A percentile compares a stretch with the other conserved stretches of the same genome.
phyloP scores from a whole-genome alignment of 192 early-diverging fungal species.

The Coemansia sp. region DNA sequence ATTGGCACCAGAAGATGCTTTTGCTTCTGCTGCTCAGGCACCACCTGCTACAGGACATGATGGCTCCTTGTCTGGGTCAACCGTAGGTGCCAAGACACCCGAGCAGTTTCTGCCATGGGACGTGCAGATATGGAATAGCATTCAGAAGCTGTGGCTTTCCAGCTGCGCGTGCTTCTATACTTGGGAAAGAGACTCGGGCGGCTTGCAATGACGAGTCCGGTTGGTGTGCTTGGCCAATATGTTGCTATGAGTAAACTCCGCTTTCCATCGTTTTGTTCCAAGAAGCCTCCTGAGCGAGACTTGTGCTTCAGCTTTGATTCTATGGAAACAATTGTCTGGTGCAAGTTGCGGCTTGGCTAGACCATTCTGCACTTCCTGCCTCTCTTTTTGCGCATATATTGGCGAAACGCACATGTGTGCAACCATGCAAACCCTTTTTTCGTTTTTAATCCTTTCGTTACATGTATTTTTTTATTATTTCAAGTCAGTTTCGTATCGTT shows the following conservation, averaged over 20 bases:
- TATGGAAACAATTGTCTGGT: background rate
- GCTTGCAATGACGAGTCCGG: background rate
- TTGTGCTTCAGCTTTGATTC: background rate
- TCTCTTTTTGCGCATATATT: background rate
- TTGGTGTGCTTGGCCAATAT: no score
- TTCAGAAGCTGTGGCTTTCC: conserved; percentile 13
- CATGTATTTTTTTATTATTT: background rate
- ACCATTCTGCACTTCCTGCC: background rate
- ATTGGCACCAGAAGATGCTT: background rate
- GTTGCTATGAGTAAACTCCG: background rate
- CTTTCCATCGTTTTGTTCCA: background rate
- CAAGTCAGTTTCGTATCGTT: background rate
- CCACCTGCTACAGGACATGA: background rate
- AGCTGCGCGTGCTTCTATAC: background rate
- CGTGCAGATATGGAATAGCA: conserved; percentile 5
- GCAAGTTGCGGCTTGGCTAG: conserved; percentile 13
- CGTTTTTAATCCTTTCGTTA: background rate
- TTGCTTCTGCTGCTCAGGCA: background rate
- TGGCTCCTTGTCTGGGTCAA: conserved; percentile 9
- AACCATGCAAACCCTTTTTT: background rate
- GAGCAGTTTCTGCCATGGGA: conserved; percentile 48
- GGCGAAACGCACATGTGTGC: background rate
- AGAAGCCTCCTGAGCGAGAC: background rate
- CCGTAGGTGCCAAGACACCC: conserved; percentile 17
- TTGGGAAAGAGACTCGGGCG: background rate